Conservation (phyloP, 2,329 filamentous ascomycete species). For the Hypoxylon sp. region DNA sequence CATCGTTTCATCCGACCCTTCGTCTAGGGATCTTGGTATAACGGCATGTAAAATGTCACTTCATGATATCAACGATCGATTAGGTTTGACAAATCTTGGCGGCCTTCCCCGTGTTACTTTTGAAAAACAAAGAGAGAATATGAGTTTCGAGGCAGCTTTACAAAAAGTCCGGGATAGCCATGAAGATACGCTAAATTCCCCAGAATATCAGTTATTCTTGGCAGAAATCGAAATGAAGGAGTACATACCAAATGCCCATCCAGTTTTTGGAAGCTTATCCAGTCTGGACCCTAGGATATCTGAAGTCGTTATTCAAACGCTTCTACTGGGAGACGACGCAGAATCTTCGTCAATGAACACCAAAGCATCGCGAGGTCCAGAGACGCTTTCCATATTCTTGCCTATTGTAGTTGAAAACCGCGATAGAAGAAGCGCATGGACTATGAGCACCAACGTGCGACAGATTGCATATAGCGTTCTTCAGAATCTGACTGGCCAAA, state of each 20-base stretch:
- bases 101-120: conserved; percentile 45
- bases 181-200: conserved; percentile 41
- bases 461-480: conserved; percentile 50
- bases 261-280: conserved; percentile 38
- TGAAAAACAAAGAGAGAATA: conserved; percentile 37
- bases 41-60: conserved; percentile 50
- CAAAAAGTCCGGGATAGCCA: conserved; percentile 37
- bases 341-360: conserved; percentile 27
- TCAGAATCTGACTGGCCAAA: conserved; percentile 30
- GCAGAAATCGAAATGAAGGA: conserved; percentile 38
- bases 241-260: conserved; percentile 42
- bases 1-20: conserved; percentile 50
- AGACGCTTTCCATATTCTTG: conserved; percentile 49
- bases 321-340: conserved; percentile 44
- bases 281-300: conserved; percentile 50
- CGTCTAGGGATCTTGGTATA: conserved; percentile 26
- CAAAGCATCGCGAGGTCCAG: conserved; percentile 36
- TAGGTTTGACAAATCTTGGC: conserved; percentile 42
- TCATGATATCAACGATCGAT: conserved; percentile 38
- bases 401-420: conserved; percentile 53
- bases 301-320: conserved; percentile 50
- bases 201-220: conserved; percentile 39
- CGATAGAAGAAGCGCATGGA: conserved; percentile 51
- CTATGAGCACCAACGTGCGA: conserved; percentile 48
- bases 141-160: conserved; percentile 34